Percentiles rank a stretch among this genome's conserved stretches.
Conservation (phyloP, 495 filamentous ascomycete genomes). For the Cladorrhinum samala region DNA sequence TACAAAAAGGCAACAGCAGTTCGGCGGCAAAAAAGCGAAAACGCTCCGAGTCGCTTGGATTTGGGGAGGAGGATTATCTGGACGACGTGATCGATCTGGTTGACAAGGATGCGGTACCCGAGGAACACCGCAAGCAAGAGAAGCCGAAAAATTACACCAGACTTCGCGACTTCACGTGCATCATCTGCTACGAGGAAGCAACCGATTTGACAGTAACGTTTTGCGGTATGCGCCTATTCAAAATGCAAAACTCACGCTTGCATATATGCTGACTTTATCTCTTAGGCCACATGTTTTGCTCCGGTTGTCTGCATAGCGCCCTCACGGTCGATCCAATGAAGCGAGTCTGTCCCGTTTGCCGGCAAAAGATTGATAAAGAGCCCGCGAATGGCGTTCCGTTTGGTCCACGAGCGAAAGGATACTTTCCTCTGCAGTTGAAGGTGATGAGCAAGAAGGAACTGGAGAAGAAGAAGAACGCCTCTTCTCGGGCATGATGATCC, state of each 20-base stretch:
- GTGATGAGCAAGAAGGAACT: slow-evolving; percentile 46
- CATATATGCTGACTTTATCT: background rate
- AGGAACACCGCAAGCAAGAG: slow-evolving; percentile 41
- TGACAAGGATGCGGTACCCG: slow-evolving; percentile 57
- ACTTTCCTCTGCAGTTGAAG: slow-evolving; percentile 57
- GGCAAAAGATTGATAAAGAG: slow-evolving; percentile 51
- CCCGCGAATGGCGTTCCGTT: slow-evolving; percentile 29
- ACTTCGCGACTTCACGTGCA: slow-evolving; percentile 59
- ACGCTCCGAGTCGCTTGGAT: slow-evolving; percentile 1
- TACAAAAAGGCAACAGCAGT: background rate
- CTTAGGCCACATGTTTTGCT: slow-evolving; percentile 79
- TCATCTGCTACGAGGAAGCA: slow-evolving; percentile 79
- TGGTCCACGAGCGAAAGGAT: slow-evolving; percentile 34
- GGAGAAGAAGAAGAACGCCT: slow-evolving; percentile 18
- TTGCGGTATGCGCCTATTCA: slow-evolving; percentile 58
- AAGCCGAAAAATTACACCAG: slow-evolving; percentile 48
- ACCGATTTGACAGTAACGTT: slow-evolving; percentile 69
- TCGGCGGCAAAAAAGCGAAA: slow-evolving; percentile 7
- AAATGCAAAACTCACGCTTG: background rate
- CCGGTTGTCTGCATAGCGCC: slow-evolving; percentile 70
- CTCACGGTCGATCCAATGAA: slow-evolving; percentile 53
- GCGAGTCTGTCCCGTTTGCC: slow-evolving; percentile 48
- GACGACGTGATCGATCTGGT: slow-evolving; percentile 46
- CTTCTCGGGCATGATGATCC: background rate
- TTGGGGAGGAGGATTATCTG: slow-evolving; percentile 32